phyloP scores from a whole-genome alignment of 2,329 filamentous ascomycete genomes.

The Cladosporium sphaerospermum region DNA sequence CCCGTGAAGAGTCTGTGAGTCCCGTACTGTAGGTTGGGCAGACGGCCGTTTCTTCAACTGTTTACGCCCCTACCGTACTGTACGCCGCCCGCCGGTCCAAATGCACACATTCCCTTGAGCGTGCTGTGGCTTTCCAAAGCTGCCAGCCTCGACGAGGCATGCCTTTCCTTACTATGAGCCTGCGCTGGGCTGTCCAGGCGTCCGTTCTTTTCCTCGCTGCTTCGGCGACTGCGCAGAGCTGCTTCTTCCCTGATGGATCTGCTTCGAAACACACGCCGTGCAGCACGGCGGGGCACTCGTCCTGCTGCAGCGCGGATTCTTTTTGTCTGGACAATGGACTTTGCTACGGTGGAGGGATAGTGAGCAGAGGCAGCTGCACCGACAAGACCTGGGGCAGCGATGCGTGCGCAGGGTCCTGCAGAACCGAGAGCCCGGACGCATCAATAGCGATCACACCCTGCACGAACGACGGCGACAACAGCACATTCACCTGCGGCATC shows the following conservation, averaged over 20 bases:
- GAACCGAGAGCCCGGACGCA: slow-evolving; percentile 11
- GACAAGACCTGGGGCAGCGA: slow-evolving; percentile 27
- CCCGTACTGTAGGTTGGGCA: neutral
- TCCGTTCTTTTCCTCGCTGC: slow-evolving; percentile 5
- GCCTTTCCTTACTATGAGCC: slow-evolving; percentile 11
- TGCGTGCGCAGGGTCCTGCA: slow-evolving; percentile 27
- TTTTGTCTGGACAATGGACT: slow-evolving; percentile 30
- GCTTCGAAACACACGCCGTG: slow-evolving; percentile 8
- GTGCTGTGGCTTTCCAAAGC: neutral
- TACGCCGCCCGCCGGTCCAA: neutral
- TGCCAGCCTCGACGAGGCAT: neutral
- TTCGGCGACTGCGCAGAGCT: slow-evolving; percentile 8
- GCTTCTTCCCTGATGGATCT: slow-evolving; percentile 12
- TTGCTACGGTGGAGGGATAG: slow-evolving; percentile 26
- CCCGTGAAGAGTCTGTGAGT: neutral
- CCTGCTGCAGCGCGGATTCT: slow-evolving; percentile 25
- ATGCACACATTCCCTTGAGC: neutral
- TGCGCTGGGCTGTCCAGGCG: slow-evolving; percentile 10
- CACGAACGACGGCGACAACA: slow-evolving; percentile 15
- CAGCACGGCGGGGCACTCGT: slow-evolving; percentile 3
- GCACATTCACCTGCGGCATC: slow-evolving; percentile 28
- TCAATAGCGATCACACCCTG: slow-evolving; percentile 24
- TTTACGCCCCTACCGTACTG: neutral
- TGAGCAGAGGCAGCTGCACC: slow-evolving; percentile 27
- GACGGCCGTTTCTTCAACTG: neutral